Evolutionary conservation across 352 stramenopile species (phyloP), one percentile per base, ranked within the genome.

Genomic region (Aphanomyces cochlioides): DNA sequence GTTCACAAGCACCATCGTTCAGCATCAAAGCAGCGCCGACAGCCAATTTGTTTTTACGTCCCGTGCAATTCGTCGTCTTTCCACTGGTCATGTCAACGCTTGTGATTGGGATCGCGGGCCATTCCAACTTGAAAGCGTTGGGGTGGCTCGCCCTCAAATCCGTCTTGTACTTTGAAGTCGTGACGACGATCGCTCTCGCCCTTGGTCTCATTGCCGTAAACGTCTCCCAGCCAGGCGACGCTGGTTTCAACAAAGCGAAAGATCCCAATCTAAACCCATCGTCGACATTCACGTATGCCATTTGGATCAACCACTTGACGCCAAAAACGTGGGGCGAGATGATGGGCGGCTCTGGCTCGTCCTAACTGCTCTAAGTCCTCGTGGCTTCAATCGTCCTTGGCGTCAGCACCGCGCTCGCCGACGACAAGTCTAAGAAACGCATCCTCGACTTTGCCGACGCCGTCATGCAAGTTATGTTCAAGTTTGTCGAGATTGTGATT

Each of bases 121-220:
- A 85, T 38, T 78, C 78, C 56, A 77, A 85, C 67, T 78, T 85
- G 72, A 83, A 84, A 73, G 79, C 85, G 66, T 79, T 88, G 48
- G 81, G 81, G 7, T 79, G 81, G 10, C 48, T 88, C 0, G 74
- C 79, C 7, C 54, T 85, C 73, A 85, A 86, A 72, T 83, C 81
- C 15, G 79, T 88, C 66, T 81, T 88, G 53, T 88, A 88, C 78
- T 88, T 88, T 63, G 81, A 88, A 56, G 38, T 85, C 41, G 63
- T 88, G 38, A 85, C 79, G 19, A 80, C 79, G 0, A 4, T 88
- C 3, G 81, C 81, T 6, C 66, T 88, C 3, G 67, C 84, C 34
- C 47, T 88, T 4, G 79, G 81, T 28, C 77, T 88, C 5, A 2
- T 86, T 3, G 64, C 81, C 12, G 81, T 82, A 38, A 88, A 88